A percentile compares a stretch with the other conserved stretches of the same genome.
These are phyloP conservation scores for Podaxis sp. DNA, from an alignment of 768 basidiomycete genomes.

Conservation along the genomic window DNA sequence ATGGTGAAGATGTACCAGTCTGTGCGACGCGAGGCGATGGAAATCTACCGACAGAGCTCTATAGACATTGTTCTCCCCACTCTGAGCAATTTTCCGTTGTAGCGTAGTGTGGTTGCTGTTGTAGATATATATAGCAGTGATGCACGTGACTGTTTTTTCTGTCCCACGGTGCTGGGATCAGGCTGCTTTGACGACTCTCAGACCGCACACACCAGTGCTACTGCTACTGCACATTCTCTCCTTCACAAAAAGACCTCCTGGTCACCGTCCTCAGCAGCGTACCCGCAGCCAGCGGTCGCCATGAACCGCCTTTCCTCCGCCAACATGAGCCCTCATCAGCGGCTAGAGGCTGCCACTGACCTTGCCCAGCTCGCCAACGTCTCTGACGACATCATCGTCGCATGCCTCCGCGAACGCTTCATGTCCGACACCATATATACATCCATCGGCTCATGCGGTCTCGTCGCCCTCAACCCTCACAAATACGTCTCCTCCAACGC, in stretches of 20 bases:
- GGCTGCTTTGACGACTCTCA: neutral
- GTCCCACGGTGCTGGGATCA: neutral
- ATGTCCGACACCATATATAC: constrained; percentile 85
- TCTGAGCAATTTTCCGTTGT: neutral
- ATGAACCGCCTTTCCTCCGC: constrained; percentile 36
- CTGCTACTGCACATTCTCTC: constrained; percentile 14
- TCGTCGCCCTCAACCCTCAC: constrained; percentile 92
- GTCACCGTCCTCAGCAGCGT: constrained; percentile 21
- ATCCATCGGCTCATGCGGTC: constrained; percentile 59
- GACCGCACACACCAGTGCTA: neutral
- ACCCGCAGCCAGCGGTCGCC: constrained; percentile 13
- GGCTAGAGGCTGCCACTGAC: constrained; percentile 71
- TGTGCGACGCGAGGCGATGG: constrained; percentile 24
- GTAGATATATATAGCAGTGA: neutral
- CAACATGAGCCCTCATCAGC: constrained; percentile 53
- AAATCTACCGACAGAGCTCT: neutral
- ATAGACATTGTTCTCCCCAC: neutral
- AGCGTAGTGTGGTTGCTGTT: neutral
- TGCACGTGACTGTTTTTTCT: constrained; percentile 3
- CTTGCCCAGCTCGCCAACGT: constrained; percentile 63
- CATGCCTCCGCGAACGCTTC: constrained; percentile 84
- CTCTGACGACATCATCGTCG: constrained; percentile 82
- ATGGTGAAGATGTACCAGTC: constrained; percentile 29
- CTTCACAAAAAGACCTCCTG: constrained; percentile 16
- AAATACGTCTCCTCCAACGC: constrained; percentile 84